Conservation (phyloP, 768 basidiomycete genomes). For the Lentinula sp. region DNA sequence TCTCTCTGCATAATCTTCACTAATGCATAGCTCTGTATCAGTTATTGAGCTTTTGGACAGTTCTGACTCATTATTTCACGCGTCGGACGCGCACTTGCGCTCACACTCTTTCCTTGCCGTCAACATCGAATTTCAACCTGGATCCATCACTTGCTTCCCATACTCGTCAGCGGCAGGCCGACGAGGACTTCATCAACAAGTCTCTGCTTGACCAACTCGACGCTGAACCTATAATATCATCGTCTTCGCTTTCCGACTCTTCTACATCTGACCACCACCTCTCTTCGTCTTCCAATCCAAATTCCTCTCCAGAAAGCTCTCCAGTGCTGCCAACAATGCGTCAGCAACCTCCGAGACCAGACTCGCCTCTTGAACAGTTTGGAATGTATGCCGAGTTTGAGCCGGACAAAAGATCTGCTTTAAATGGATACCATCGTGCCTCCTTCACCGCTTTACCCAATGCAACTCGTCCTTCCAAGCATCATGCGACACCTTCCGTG, state of each 20-base stretch:
- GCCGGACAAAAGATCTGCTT: neutral
- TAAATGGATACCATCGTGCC: conserved; percentile 15
- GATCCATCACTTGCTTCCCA: conserved; percentile 38
- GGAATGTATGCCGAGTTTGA: conserved; percentile 1
- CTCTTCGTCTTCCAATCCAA: conserved; percentile 43
- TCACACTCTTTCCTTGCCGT: neutral
- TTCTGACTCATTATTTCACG: conserved; percentile 25
- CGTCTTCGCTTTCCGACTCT: conserved; percentile 43
- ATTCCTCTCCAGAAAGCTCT: conserved; percentile 47
- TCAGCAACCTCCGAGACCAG: neutral
- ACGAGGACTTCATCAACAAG: conserved; percentile 85
- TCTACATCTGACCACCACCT: conserved; percentile 22
- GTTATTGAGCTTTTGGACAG: conserved; percentile 15
- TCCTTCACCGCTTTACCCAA: conserved; percentile 35
- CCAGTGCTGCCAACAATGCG: conserved; percentile 40
- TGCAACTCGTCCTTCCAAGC: conserved; percentile 25
- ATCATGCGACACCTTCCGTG: conserved; percentile 20
- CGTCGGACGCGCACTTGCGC: conserved; percentile 22
- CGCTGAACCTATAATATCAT: conserved; percentile 56
- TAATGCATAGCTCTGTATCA: conserved; percentile 13
- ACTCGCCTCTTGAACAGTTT: neutral
- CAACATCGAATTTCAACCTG: conserved; percentile 34
- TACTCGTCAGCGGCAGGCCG: conserved; percentile 31
- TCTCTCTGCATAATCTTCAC: conserved; percentile 4
- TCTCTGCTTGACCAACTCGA: conserved; percentile 79